Evolutionary conservation across 2,329 filamentous ascomycete genomes (phyloP).

Genomic region (Fusarium sp.): DNA sequence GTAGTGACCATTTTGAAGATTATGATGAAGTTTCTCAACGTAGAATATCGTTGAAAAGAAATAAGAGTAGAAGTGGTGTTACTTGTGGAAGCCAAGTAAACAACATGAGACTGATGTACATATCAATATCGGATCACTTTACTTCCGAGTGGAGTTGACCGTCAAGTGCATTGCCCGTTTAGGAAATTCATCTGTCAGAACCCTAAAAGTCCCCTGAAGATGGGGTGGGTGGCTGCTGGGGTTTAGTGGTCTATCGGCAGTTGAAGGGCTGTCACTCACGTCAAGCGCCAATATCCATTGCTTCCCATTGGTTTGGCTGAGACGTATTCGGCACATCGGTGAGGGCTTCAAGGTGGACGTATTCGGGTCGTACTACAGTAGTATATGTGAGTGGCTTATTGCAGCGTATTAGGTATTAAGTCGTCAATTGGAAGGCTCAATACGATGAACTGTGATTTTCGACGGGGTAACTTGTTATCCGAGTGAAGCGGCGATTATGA

Average conservation of each 20-base stretch:
- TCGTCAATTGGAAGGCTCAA: too few species aligned
- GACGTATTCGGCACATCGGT: neutral
- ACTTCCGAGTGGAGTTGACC: conserved; percentile 12
- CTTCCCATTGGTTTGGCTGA: conserved; percentile 6
- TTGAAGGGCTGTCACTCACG: neutral
- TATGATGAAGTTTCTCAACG: neutral
- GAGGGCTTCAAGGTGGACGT: conserved; percentile 9
- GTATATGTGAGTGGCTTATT: too few species aligned
- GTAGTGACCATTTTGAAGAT: conserved; percentile 57
- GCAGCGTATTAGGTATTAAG: too few species aligned
- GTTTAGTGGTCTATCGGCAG: conserved; percentile 30
- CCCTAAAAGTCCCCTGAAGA: conserved; percentile 13
- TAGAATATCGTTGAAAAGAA: neutral
- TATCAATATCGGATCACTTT: conserved; percentile 20
- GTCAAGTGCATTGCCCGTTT: conserved; percentile 4
- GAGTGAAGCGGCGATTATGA: neutral
- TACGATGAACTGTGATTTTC: neutral
- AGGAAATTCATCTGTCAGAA: conserved; percentile 25
- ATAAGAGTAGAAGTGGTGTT: neutral
- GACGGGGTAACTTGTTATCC: neutral
- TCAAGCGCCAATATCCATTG: neutral
- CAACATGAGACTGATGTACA: neutral
- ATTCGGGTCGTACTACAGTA: neutral
- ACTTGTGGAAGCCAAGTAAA: neutral
- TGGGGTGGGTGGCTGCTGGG: conserved; percentile 6